phyloP scores from a whole-genome alignment of 140 eudicot genomes.

The Bidens hawaiensis region DNA sequence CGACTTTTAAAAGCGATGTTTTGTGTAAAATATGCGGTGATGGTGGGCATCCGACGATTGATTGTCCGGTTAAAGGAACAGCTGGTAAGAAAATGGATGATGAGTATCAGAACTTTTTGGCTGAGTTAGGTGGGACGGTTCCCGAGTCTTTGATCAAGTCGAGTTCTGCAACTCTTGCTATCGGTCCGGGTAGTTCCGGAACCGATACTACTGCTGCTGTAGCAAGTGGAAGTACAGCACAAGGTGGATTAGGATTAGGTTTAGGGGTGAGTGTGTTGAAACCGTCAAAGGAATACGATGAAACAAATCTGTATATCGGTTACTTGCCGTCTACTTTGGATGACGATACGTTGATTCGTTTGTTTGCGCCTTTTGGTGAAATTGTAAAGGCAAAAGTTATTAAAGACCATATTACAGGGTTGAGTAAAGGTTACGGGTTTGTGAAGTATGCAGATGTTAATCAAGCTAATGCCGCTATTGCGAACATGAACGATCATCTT shows the following conservation, averaged over 20 bases:
- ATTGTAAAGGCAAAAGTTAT: constrained; percentile 84
- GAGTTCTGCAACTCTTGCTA: constrained; percentile 35
- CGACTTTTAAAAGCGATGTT: constrained; percentile 87
- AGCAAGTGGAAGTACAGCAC: constrained; percentile 21
- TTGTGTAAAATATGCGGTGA: constrained; percentile 84
- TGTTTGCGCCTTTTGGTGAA: constrained; percentile 70
- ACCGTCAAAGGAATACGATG: constrained; percentile 64
- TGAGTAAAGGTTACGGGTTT: constrained; percentile 86
- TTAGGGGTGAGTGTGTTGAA: constrained; percentile 31
- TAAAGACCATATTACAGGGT: constrained; percentile 52
- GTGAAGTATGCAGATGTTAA: constrained; percentile 67
- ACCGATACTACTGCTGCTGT: constrained; percentile 37
- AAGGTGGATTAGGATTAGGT: no score
- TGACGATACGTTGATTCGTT: constrained; percentile 60
- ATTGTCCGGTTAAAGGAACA: constrained; percentile 79
- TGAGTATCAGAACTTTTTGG: constrained; percentile 74
- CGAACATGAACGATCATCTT: constrained; percentile 64
- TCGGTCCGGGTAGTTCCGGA: constrained; percentile 47
- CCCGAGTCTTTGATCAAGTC: constrained; percentile 49
- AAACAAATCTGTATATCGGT: constrained; percentile 76
- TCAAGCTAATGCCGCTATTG: constrained; percentile 75
- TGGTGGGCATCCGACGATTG: constrained; percentile 91
- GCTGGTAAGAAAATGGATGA: constrained; percentile 92
- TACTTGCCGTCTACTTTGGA: constrained; percentile 73
- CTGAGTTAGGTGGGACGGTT: constrained; percentile 76